Evolutionary conservation across 2,329 filamentous ascomycete species (phyloP), one percentile per base, ranked within the genome.

Genomic region (Aspergillus candidus): DNA sequence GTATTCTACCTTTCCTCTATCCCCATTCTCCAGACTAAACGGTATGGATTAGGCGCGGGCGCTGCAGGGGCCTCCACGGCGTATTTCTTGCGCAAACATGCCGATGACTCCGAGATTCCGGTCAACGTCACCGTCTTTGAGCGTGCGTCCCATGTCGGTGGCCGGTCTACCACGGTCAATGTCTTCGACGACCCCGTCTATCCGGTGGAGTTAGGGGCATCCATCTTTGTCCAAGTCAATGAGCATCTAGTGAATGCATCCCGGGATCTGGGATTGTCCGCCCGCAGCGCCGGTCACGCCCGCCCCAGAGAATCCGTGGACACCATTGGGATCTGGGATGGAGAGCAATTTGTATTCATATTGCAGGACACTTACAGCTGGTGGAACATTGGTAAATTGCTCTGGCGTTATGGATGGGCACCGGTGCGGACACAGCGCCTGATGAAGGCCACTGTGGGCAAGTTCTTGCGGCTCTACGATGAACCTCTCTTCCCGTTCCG

Each of bases 121-220:
- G 61, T 91, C 46, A 85, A 94, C 53, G 84, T 97, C 56, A 94
- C 89, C 15, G 73, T 98, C 22, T 96, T 91, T 63, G 93, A 98
- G 60, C 84, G 83, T 54, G 82, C 80, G 12, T 65, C 72, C 29
- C 87, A 82, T 54, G 76, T 97, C 35, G 93, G 93, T 27, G 93
- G 93, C 7, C 86, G 93, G 18, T 86, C 86, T 6, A 86, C 90
- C 27, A 97, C 90, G 0, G 84, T 95, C 13, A 73, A 89, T 57
- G 83, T 82, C 2, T 91, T 85, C 61, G 76, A 79, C 51, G 76
- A 91, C 55, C 72, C 82, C 2, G 51, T 70, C 0, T 71, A 82
- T 32, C 84, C 85, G 1, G 78, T 95, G 31, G 93, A 98, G 65
- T 74, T 97, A 1, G 93, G 93, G 12, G 93, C 86, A 10, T 91